Evolutionary conservation across 768 basidiomycete genomes (phyloP).

Genomic region (Tricholoma sp.): DNA sequence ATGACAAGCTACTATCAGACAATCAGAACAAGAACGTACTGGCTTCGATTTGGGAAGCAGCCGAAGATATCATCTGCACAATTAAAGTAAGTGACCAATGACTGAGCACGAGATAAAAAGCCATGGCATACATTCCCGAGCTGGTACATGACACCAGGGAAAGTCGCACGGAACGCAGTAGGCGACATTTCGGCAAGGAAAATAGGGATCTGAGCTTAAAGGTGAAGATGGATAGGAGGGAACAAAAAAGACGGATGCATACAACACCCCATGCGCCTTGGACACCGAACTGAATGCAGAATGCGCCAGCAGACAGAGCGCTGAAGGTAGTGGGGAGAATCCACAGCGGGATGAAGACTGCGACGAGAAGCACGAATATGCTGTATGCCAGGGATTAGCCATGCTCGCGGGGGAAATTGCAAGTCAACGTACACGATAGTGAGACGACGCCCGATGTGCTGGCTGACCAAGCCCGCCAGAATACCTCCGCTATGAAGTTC

Average conservation of each 20-base stretch:
- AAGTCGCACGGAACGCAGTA: constrained; percentile 81
- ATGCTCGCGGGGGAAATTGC: neutral
- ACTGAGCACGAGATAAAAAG: constrained; percentile 33
- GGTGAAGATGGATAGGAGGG: constrained; percentile 2
- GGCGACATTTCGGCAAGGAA: constrained; percentile 81
- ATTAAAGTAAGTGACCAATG: constrained; percentile 28
- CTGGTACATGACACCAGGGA: constrained; percentile 82
- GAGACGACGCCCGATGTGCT: constrained; percentile 18
- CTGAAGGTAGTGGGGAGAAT: constrained; percentile 67
- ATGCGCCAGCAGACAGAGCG: constrained; percentile 73
- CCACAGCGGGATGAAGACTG: constrained; percentile 71
- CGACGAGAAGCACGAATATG: constrained; percentile 43
- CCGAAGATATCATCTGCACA: constrained; percentile 55
- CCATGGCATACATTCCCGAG: constrained; percentile 48
- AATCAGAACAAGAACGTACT: constrained; percentile 32
- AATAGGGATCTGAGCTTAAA: constrained; percentile 53
- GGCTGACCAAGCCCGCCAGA: constrained; percentile 16
- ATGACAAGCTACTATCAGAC: neutral
- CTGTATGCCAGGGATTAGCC: constrained; percentile 14
- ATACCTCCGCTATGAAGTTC: constrained; percentile 12
- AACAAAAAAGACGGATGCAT: constrained; percentile 31
- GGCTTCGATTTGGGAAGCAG: constrained; percentile 78
- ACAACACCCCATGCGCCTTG: constrained; percentile 90
- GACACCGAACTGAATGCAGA: constrained; percentile 80
- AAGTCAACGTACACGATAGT: constrained; percentile 18